Evolutionary conservation across 257 asterid species (phyloP).

Genomic region (Penstemon newberryi): DNA sequence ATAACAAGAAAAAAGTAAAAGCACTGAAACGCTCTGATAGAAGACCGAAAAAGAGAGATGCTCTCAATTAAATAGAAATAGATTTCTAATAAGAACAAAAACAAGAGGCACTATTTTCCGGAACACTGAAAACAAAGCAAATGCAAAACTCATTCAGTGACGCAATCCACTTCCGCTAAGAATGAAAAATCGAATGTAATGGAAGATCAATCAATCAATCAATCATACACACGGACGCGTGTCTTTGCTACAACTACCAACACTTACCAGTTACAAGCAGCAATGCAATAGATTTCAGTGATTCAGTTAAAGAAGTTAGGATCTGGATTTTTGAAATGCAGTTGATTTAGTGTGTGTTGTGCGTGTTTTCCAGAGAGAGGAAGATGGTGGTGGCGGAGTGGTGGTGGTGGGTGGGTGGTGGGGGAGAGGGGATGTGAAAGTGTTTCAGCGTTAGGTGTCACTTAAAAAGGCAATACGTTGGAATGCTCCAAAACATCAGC

Average conservation of each 20-base stretch:
- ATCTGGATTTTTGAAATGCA: slow-evolving; percentile 35
- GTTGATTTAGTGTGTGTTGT: slow-evolving; percentile 7
- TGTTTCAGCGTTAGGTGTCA: slow-evolving; percentile 55
- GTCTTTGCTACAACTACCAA: slow-evolving; percentile 11
- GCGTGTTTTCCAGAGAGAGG: slow-evolving; percentile 26
- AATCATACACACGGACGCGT: slow-evolving; percentile 1
- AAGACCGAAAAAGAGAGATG: slow-evolving; percentile 20
- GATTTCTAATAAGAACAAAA: slow-evolving; percentile 27
- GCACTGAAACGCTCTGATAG: neutral
- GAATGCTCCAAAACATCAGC: slow-evolving; percentile 57
- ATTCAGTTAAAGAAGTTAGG: slow-evolving; percentile 27
- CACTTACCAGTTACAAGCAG: slow-evolving; percentile 42
- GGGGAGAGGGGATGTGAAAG: slow-evolving; percentile 31
- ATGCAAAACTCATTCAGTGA: slow-evolving; percentile 15
- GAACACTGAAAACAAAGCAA: slow-evolving; percentile 43
- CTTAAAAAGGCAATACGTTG: slow-evolving; percentile 56
- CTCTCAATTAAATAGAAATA: slow-evolving; percentile 19
- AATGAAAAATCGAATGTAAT: slow-evolving; percentile 8
- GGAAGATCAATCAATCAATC: slow-evolving; percentile 28
- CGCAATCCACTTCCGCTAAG: slow-evolving; percentile 27
- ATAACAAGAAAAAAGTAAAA: slow-evolving; percentile 6
- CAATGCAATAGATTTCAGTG: slow-evolving; percentile 26
- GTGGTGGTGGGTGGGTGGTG: slow-evolving; percentile 31
- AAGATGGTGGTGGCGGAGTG: slow-evolving; percentile 33
- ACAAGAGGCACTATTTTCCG: slow-evolving; percentile 27